phyloP scores from a whole-genome alignment of 371 early-diverging fungal species.

The Rhizopus delemar region DNA sequence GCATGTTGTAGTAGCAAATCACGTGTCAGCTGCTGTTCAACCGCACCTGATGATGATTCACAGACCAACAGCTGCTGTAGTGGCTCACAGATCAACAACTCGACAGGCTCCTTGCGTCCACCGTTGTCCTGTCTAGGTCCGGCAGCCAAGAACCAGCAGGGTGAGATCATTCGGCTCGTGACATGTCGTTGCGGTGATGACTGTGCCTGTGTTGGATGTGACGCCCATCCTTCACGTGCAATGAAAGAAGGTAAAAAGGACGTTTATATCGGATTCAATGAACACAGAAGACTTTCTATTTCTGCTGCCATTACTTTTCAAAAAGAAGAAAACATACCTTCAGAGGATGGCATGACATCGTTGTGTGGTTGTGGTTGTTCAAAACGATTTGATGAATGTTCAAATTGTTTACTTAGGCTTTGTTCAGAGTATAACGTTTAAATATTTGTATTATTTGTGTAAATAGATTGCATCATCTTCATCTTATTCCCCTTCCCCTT shows the following conservation, averaged over 20 bases:
- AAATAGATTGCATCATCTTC: not conserved
- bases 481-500: constrained; percentile 11
- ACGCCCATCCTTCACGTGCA: constrained; percentile 50
- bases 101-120: not conserved
- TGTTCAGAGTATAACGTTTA: not conserved
- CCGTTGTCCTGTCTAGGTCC: constrained; percentile 27
- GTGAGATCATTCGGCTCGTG: constrained; percentile 36
- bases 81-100: not conserved
- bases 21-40: no score
- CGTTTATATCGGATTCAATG: constrained; percentile 29
- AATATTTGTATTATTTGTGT: not conserved
- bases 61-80: not conserved
- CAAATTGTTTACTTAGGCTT: constrained; percentile 16
- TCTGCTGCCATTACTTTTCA: not conserved
- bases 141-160: constrained; percentile 30
- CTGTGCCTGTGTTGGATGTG: constrained; percentile 51
- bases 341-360: not conserved
- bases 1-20: no score
- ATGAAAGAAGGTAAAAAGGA: constrained; percentile 42
- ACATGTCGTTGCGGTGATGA: constrained; percentile 55
- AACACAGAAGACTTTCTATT: not conserved
- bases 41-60: not conserved
- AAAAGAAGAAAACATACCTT: constrained; percentile 10
- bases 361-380: constrained; percentile 17
- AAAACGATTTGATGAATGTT: constrained; percentile 33